Conservation (phyloP, 2,329 filamentous ascomycete genomes). For the Phaeosphaeria sp. region DNA sequence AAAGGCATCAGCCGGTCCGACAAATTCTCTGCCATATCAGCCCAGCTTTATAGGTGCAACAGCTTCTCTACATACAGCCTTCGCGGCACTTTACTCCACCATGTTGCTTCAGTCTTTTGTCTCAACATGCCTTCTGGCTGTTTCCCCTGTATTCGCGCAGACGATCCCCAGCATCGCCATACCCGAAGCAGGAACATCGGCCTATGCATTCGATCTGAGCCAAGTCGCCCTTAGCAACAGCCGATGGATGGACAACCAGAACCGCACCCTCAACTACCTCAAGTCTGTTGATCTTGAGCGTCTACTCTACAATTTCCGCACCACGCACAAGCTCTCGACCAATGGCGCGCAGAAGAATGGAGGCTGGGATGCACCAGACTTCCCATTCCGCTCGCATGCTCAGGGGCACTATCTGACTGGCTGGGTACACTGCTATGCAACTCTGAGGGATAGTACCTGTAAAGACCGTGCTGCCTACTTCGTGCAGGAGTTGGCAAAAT, state of each 20-base stretch:
- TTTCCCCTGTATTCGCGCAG: constrained; percentile 4
- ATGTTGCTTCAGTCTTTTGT: constrained; percentile 6
- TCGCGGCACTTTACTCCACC: neutral
- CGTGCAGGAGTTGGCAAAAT: constrained; percentile 57
- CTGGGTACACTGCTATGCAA: constrained; percentile 59
- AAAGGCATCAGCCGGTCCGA: neutral
- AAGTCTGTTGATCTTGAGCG: constrained; percentile 56
- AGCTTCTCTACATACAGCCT: neutral
- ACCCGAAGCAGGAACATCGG: constrained; percentile 42
- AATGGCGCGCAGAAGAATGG: constrained; percentile 55
- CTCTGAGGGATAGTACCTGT: constrained; percentile 53
- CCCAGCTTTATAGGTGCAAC: neutral
- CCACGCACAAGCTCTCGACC: constrained; percentile 56
- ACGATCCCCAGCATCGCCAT: constrained; percentile 10
- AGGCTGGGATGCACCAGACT: constrained; percentile 63
- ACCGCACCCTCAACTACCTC: constrained; percentile 57
- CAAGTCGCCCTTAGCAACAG: constrained; percentile 49
- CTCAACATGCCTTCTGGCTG: constrained; percentile 1
- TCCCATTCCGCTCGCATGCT: constrained; percentile 60
- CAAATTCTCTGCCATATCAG: neutral
- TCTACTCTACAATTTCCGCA: constrained; percentile 58
- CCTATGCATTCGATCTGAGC: constrained; percentile 51
- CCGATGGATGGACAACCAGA: constrained; percentile 55
- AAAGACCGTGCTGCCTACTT: constrained; percentile 56
- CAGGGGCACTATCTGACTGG: constrained; percentile 61